phyloP scores from a whole-genome alignment of 2,329 filamentous ascomycete genomes.

The Raffaelea deltoideospora region DNA sequence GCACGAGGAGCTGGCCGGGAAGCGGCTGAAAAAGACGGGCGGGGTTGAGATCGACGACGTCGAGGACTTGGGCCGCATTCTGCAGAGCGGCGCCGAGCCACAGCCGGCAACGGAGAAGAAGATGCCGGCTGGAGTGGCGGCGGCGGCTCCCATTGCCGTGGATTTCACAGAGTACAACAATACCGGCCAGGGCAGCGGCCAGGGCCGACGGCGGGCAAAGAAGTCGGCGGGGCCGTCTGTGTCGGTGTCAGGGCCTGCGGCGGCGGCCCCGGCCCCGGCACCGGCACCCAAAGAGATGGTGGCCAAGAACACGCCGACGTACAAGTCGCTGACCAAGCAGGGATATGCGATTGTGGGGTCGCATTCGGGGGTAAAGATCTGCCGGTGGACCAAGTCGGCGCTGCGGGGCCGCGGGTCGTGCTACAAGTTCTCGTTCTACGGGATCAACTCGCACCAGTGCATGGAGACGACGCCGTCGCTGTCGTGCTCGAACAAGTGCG shows the following conservation, averaged over 20 bases:
- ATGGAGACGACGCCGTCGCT: constrained; percentile 97
- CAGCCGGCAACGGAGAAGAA: neutral
- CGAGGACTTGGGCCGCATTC: constrained; percentile 63
- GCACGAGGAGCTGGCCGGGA: constrained; percentile 32
- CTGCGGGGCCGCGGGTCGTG: constrained; percentile 85
- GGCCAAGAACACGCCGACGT: constrained; percentile 75
- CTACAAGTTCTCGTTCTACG: constrained; percentile 97
- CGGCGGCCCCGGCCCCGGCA: constrained; percentile 24
- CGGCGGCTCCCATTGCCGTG: constrained; percentile 47
- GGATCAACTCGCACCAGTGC: constrained; percentile 88
- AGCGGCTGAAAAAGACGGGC: constrained; percentile 26
- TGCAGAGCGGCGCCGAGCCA: constrained; percentile 35
- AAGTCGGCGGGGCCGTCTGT: constrained; percentile 20
- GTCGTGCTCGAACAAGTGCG: constrained; percentile 94
- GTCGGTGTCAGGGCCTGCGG: neutral
- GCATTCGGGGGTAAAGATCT: constrained; percentile 94
- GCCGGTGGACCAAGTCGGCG: constrained; percentile 95
- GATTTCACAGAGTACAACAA: constrained; percentile 73
- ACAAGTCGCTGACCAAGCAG: constrained; percentile 82
- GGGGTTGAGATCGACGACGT: constrained; percentile 62
- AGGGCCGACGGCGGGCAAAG: constrained; percentile 13
- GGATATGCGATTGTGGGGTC: constrained; percentile 91
- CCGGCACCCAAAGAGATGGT: constrained; percentile 77
- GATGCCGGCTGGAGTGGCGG: constrained; percentile 8
- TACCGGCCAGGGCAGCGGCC: constrained; percentile 25